These are phyloP conservation scores for Tubosaeta sp. DNA, from an alignment of 768 basidiomycete genomes.

Conservation along the genomic window DNA sequence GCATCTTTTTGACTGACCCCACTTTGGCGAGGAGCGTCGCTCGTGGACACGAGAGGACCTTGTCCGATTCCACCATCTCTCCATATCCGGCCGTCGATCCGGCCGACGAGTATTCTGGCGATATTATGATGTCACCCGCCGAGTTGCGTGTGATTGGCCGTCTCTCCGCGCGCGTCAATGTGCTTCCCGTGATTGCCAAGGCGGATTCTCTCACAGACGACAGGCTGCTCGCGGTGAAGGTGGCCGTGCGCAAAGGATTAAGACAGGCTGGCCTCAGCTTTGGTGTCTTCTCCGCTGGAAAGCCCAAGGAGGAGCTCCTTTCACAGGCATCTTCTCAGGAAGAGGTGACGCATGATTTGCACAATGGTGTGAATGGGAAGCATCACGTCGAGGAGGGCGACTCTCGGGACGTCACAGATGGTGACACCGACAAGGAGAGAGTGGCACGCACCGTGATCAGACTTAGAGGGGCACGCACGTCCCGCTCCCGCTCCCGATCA, in stretches of 20 bases:
- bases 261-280: slow-evolving; percentile 65
- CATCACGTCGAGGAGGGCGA: slow-evolving; percentile 28
- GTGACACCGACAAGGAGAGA: slow-evolving; percentile 49
- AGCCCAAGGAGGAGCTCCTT: slow-evolving; percentile 13
- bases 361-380: slow-evolving; percentile 29
- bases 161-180: slow-evolving; percentile 68
- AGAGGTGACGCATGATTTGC: slow-evolving; percentile 9
- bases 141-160: slow-evolving; percentile 78
- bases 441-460: slow-evolving; percentile 74
- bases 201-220: slow-evolving; percentile 83
- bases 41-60: slow-evolving; percentile 48
- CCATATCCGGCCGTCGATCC: slow-evolving; percentile 45
- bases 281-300: slow-evolving; percentile 64
- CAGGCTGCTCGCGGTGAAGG: slow-evolving; percentile 64
- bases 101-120: slow-evolving; percentile 43
- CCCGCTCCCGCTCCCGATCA: slow-evolving; percentile 70
- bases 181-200: slow-evolving; percentile 76
- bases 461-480: slow-evolving; percentile 41
- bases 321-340: slow-evolving; percentile 14
- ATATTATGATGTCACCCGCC: slow-evolving; percentile 66
- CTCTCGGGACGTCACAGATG: slow-evolving; percentile 30
- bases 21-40: slow-evolving; percentile 55
- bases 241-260: slow-evolving; percentile 66
- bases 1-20: slow-evolving; percentile 85
- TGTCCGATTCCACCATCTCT: slow-evolving; percentile 65